Conservation (phyloP, 495 filamentous ascomycete genomes). For the Penicillium ochrochloron region DNA sequence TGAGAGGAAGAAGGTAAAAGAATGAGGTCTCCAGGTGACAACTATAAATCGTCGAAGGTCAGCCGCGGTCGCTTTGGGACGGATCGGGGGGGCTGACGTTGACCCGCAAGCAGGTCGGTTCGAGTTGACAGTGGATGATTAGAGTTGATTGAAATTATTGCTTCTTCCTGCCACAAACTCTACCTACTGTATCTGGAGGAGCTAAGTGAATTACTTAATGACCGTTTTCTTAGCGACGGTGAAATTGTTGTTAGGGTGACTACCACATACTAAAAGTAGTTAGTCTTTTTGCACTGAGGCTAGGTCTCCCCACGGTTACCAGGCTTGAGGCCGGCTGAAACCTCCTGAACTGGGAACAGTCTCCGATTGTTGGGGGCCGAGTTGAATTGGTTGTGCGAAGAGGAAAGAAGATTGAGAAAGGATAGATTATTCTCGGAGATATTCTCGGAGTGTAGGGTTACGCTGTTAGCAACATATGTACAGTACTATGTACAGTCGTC, state of each 20-base stretch:
- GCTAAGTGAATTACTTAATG: background rate
- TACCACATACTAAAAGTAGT: background rate
- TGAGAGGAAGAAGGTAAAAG: background rate
- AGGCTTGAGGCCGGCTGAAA: background rate
- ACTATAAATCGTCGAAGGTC: background rate
- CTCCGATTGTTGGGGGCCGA: background rate
- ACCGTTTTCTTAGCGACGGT: background rate
- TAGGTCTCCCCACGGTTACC: too few relatives aligned
- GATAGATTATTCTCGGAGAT: too few relatives aligned
- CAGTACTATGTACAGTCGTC: background rate
- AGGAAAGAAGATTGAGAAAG: background rate
- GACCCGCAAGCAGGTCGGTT: background rate
- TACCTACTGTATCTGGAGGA: background rate
- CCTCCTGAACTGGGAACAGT: constrained; percentile 1
- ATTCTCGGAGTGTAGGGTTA: background rate
- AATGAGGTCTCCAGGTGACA: background rate
- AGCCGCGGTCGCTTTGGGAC: constrained; percentile 1
- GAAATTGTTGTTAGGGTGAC: background rate
- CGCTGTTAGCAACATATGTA: background rate
- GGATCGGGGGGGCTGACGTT: background rate
- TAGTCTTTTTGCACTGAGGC: background rate
- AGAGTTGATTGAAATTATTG: background rate
- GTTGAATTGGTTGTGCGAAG: background rate
- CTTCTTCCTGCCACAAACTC: background rate
- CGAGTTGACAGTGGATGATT: background rate